A percentile compares a stretch with the other conserved stretches of the same genome.
Evolutionary conservation across 2,329 filamentous ascomycete species (phyloP).

Genomic region (Penicillium glabrum): DNA sequence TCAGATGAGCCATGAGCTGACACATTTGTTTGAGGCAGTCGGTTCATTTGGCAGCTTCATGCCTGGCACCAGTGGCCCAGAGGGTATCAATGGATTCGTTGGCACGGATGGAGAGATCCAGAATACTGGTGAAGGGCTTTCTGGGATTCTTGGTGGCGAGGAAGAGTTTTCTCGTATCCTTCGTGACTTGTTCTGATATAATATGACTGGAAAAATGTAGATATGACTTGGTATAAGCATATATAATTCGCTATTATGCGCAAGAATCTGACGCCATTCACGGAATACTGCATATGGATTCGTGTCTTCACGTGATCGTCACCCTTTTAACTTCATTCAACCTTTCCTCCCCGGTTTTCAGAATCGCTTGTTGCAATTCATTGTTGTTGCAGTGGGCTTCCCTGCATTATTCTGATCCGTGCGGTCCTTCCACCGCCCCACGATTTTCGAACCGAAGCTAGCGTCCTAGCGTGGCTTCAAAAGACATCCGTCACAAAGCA

Average conservation of each 20-base stretch:
- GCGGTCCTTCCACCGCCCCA: background rate
- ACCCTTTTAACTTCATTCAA: background rate
- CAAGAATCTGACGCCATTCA: too few relatives aligned
- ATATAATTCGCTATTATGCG: too few relatives aligned
- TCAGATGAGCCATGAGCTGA: constrained; percentile 61
- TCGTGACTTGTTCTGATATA: constrained; percentile 56
- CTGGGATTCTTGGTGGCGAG: constrained; percentile 53
- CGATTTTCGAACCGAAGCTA: background rate
- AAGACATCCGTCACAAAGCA: background rate
- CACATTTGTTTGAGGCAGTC: constrained; percentile 63
- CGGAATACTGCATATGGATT: too few relatives aligned
- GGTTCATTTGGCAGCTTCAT: constrained; percentile 52
- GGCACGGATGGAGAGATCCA: constrained; percentile 38
- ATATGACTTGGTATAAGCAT: background rate
- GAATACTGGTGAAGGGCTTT: constrained; percentile 45
- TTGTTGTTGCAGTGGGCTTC: background rate
- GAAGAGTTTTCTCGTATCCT: constrained; percentile 61
- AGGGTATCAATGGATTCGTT: constrained; percentile 41
- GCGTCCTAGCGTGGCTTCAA: background rate
- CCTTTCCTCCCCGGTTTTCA: background rate
- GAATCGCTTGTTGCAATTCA: background rate
- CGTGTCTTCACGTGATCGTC: too few relatives aligned
- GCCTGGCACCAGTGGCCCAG: constrained; percentile 30
- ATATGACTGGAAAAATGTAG: background rate
- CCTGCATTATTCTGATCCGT: background rate